Percentiles rank a stretch among this genome's conserved stretches.
These are phyloP conservation scores for Beauveria sp. DNA, from an alignment of 2,329 filamentous ascomycete species.

Conservation along the genomic window DNA sequence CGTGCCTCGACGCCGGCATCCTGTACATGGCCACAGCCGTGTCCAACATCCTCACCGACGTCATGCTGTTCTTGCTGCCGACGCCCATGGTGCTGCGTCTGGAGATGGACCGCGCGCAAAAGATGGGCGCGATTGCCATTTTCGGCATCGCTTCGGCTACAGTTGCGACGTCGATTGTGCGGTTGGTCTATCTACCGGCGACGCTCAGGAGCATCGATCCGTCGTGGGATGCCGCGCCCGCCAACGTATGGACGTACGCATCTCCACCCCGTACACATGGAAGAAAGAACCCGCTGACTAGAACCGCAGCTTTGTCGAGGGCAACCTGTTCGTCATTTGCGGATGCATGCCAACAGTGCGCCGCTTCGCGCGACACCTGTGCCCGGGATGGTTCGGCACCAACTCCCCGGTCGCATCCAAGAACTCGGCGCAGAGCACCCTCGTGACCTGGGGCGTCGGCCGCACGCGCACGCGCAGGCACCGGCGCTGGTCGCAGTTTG, in stretches of 20 bases:
- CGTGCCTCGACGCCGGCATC: conserved; percentile 34
- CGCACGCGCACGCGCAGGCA: conserved; percentile 3
- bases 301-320: conserved; percentile 25
- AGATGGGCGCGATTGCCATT: conserved; percentile 33
- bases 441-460: neutral
- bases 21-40: conserved; percentile 42
- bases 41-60: conserved; percentile 11
- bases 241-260: conserved; percentile 23
- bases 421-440: neutral
- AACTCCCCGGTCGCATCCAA: neutral
- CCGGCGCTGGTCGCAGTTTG: neutral
- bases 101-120: conserved; percentile 36
- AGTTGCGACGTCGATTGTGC: conserved; percentile 24
- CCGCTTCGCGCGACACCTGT: conserved; percentile 3
- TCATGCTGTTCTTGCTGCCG: conserved; percentile 37
- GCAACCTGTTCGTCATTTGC: conserved; percentile 32
- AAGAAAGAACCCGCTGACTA: neutral
- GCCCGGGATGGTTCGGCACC: neutral
- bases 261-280: conserved; percentile 9
- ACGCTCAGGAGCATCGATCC: conserved; percentile 20
- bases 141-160: conserved; percentile 34
- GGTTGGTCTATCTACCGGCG: conserved; percentile 19
- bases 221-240: conserved; percentile 22
- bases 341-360: conserved; percentile 31
- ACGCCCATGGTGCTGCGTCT: conserved; percentile 36